Conservation (phyloP, 169 alveolate species). For the Amoebophrya sp. region DNA sequence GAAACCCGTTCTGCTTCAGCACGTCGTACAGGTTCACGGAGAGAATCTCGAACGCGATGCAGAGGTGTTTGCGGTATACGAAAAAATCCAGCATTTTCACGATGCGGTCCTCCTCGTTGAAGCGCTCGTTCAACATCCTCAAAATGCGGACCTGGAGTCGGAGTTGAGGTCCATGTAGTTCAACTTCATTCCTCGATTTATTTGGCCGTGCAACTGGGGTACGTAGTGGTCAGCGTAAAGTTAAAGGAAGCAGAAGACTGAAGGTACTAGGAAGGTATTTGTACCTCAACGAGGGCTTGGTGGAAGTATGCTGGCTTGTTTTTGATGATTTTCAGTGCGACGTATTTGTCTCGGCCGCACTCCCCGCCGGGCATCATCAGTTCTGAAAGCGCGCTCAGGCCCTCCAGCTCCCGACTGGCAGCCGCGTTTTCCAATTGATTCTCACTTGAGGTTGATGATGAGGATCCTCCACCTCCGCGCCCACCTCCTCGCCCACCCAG, state of each 20-base stretch:
- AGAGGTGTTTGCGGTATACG: slow-evolving; percentile 41
- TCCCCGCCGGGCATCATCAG: too few relatives aligned
- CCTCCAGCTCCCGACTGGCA: not conserved
- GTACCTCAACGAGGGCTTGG: slow-evolving; percentile 37
- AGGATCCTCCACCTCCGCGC: not conserved
- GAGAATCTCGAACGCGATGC: slow-evolving; percentile 45
- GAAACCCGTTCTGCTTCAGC: slow-evolving; percentile 29
- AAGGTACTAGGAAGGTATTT: not conserved
- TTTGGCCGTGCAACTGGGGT: not conserved
- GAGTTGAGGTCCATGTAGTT: slow-evolving; percentile 10
- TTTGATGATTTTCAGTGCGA: slow-evolving; percentile 42
- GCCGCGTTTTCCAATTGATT: not conserved
- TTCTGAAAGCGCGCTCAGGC: too few relatives aligned
- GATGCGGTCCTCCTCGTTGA: slow-evolving; percentile 13
- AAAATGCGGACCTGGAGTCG: slow-evolving; percentile 37
- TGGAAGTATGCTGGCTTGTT: slow-evolving; percentile 45
- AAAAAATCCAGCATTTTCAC: slow-evolving; percentile 42
- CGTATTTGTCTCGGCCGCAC: too few relatives aligned
- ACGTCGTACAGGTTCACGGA: slow-evolving; percentile 41
- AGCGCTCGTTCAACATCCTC: slow-evolving; percentile 28
- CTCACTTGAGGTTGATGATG: not conserved
- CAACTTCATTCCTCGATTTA: not conserved
- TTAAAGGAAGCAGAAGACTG: not conserved
- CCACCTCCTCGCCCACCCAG: not conserved
- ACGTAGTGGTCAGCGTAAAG: not conserved